Conservation (phyloP, 306 rosid species). For the Trifolium fragiferum region DNA sequence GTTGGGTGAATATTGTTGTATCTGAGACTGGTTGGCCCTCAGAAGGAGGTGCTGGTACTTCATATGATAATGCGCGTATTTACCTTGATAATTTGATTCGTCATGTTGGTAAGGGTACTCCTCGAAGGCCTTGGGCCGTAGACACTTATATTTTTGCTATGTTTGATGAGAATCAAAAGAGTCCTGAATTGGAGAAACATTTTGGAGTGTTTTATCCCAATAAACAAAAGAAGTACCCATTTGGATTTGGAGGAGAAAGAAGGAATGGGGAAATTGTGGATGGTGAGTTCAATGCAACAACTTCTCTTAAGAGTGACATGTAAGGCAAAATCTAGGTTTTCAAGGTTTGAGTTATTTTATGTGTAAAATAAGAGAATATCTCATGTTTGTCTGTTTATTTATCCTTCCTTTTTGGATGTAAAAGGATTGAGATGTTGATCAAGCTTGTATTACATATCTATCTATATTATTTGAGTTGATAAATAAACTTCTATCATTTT, state of each 20-base stretch:
- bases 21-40: slow-evolving; percentile 83
- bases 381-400: neutral
- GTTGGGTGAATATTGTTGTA: slow-evolving; percentile 60
- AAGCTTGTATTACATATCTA: neutral
- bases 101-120: slow-evolving; percentile 63
- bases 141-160: slow-evolving; percentile 51
- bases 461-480: neutral
- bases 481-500: neutral
- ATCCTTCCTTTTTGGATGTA: neutral
- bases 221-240: slow-evolving; percentile 52
- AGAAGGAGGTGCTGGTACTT: slow-evolving; percentile 52
- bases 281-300: slow-evolving; percentile 35
- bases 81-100: slow-evolving; percentile 58
- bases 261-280: neutral
- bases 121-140: slow-evolving; percentile 54
- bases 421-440: neutral
- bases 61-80: slow-evolving; percentile 54
- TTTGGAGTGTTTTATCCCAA: slow-evolving; percentile 47
- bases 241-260: slow-evolving; percentile 47
- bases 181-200: slow-evolving; percentile 46
- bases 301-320: slow-evolving; percentile 49
- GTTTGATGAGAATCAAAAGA: slow-evolving; percentile 55
- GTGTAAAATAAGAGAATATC: slow-evolving; percentile 16
- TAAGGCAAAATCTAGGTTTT: neutral
- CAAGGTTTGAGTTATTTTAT: neutral